Base-by-base conservation (phyloP, 108 stramenopile species). In the Pseudonitzschia delicatissima region DNA sequence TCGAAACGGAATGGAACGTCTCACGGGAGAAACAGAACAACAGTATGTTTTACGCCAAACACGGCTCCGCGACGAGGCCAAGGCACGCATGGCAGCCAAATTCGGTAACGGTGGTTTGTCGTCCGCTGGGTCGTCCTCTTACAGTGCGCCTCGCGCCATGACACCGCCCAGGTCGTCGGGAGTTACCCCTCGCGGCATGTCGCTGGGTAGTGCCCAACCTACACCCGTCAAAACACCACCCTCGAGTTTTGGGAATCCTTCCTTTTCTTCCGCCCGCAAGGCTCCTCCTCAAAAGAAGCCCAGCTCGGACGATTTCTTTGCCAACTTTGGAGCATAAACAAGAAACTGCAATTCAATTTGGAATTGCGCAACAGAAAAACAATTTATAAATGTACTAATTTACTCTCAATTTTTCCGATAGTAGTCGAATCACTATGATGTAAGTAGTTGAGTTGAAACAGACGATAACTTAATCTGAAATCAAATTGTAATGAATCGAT, bases 1-100 rank as follows among this genome's bases (percentile, higher is more conserved):
- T 59, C 78, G 83, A 50, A 92, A 90, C 50, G 91, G 93, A 13
- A 84, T 95, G 62, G 93, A 87, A 65, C 78, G 90, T 5, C 72
- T 97, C 32, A 83, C 87, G 4, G 94, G 94, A 18, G 97, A 97
- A 69, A 83, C 87, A 7, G 94, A 96, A 65, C 80, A 79, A 40
- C 91, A 97, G 67, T 97, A 97, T 63, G 86, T 97, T 27, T 70
- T 82, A 60, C 77, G 97, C 26, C 97, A 97, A 68, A 91, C 87
- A 9, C 52, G 87, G 59, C 76, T 96, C 27, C 67, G 87, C 13
- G 87, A 91, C 33, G 90, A 91, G 65, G 90, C 94, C 4, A 82
- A 85, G 62, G 89, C 89, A 45, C 81, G 90, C 15, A 92, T 92
- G 88, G 90, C 91, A 32, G 88, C 88, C 60, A 92, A 92, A 63